These are phyloP conservation scores for Aspergillus fructus DNA, from an alignment of 2,329 filamentous ascomycete genomes.

Conservation along the genomic window DNA sequence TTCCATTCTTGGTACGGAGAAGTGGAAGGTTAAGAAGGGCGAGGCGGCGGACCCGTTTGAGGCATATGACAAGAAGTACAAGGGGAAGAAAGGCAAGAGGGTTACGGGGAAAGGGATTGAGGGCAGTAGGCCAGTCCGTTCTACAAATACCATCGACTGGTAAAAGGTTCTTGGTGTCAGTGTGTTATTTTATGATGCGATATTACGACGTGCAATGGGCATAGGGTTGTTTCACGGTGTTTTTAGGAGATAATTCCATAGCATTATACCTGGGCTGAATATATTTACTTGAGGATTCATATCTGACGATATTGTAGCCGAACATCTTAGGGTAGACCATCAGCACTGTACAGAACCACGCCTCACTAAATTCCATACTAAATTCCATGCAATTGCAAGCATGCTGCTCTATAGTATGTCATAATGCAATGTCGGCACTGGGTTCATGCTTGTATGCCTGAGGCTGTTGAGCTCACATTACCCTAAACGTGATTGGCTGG, in stretches of 20 bases:
- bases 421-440: neutral
- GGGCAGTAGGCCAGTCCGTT: conserved; percentile 14
- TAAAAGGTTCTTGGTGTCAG: conserved; percentile 7
- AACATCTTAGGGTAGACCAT: neutral
- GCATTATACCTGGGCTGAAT: conserved; percentile 10
- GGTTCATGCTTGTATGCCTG: neutral
- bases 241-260: neutral
- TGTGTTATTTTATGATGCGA: conserved; percentile 2
- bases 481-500: neutral
- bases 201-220: neutral
- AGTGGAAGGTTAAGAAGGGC: conserved; percentile 74
- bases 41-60: conserved; percentile 61
- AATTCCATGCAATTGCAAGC: too few relatives aligned
- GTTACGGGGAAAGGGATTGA: conserved; percentile 23
- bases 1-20: conserved; percentile 70
- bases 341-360: too few relatives aligned
- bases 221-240: conserved; percentile 5
- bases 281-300: neutral
- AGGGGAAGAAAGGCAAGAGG: conserved; percentile 56
- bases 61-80: conserved; percentile 56
- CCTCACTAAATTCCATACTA: too few relatives aligned
- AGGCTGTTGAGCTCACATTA: neutral
- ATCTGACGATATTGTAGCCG: neutral
- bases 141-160: conserved; percentile 36
- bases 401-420: too few relatives aligned